Conservation (phyloP, 331 rosid genomes). For the Malus hybrid region DNA sequence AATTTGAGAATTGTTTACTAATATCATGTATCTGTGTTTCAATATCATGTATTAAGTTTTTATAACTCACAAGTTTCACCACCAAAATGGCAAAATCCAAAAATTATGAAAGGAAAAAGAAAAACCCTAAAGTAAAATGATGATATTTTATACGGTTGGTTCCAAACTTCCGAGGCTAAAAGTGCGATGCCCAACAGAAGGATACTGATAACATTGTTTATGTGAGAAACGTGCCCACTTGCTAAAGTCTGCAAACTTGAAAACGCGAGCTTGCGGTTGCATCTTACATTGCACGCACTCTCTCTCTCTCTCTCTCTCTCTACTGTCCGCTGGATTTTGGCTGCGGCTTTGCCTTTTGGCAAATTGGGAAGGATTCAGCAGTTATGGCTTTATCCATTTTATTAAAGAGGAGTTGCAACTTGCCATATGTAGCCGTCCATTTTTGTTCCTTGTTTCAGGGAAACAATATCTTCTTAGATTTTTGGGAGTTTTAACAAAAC, state of each 20-base stretch:
- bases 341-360: neutral
- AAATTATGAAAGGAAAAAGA: neutral
- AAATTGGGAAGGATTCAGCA: neutral
- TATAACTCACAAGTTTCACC: neutral
- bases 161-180: conserved; percentile 19
- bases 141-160: neutral
- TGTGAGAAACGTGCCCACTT: conserved; percentile 6
- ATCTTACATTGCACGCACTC: too few species aligned
- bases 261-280: neutral
- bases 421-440: neutral
- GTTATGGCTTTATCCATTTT: neutral
- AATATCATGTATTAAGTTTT: neutral
- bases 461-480: neutral
- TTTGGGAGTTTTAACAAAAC: too few species aligned
- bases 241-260: neutral
- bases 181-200: conserved; percentile 17
- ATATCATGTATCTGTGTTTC: neutral
- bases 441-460: neutral
- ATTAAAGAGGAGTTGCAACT: neutral
- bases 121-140: neutral
- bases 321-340: neutral
- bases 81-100: neutral
- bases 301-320: neutral
- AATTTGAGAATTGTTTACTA: neutral
- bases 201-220: neutral